A percentile compares a stretch with the other conserved stretches of the same genome.
Evolutionary conservation across 495 filamentous ascomycete genomes (phyloP).

Genomic region (Tuber aestivum): DNA sequence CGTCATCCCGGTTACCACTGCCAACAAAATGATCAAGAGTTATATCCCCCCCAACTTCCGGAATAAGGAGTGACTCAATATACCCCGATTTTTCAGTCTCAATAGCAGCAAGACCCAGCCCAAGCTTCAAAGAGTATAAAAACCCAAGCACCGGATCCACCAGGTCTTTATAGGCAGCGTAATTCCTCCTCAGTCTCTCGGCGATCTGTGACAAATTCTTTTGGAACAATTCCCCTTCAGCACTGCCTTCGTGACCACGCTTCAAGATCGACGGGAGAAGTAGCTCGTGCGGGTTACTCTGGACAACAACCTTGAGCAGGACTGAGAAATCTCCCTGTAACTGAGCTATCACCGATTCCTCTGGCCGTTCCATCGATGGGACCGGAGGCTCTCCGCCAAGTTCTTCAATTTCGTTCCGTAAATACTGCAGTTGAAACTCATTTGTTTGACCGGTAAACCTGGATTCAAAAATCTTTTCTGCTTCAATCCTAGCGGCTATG

Average conservation of each 20-base stretch:
- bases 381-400: constrained; percentile 58
- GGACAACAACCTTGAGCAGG: constrained; percentile 60
- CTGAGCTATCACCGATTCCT: constrained; percentile 57
- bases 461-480: constrained; percentile 59
- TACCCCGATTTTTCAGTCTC: constrained; percentile 31
- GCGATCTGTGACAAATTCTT: constrained; percentile 67
- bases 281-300: constrained; percentile 49
- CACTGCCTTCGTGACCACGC: constrained; percentile 27
- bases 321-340: constrained; percentile 78
- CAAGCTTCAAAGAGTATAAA: constrained; percentile 70
- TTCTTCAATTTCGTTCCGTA: constrained; percentile 54
- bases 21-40: not conserved
- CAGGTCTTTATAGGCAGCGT: constrained; percentile 76
- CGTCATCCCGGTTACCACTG: constrained; percentile 34
- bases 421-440: constrained; percentile 56
- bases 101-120: constrained; percentile 57
- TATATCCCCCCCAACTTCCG: constrained; percentile 5
- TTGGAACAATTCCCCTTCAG: constrained; percentile 56
- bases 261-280: constrained; percentile 27
- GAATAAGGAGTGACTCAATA: constrained; percentile 31
- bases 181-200: constrained; percentile 58
- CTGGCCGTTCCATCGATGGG: constrained; percentile 62
- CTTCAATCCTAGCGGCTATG: constrained; percentile 54
- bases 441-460: constrained; percentile 61
- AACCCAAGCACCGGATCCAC: constrained; percentile 72